phyloP scores from a whole-genome alignment of 2,329 filamentous ascomycete species.

The Fusarium bulbicola region DNA sequence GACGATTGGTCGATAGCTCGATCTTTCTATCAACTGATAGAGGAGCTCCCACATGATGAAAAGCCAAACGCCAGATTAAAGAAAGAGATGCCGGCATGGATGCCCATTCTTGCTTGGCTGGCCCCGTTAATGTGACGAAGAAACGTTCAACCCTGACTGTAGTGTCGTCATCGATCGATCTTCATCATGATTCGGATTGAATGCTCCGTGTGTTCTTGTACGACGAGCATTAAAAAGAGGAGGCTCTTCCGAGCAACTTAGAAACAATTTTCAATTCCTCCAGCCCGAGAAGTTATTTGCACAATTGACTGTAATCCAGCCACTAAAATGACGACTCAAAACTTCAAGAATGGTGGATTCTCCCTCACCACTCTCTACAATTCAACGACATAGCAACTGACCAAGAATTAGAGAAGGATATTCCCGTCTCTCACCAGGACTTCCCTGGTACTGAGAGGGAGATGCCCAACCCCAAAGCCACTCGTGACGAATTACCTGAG shows the following conservation, averaged over 20 bases:
- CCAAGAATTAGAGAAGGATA: slow-evolving; percentile 48
- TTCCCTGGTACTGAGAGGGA: slow-evolving; percentile 43
- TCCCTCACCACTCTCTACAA: background rate
- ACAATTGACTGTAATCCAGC: background rate
- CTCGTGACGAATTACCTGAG: slow-evolving; percentile 72
- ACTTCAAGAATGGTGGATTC: slow-evolving; percentile 34
- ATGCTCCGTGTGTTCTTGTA: slow-evolving; percentile 21
- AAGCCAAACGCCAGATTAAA: background rate
- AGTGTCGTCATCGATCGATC: slow-evolving; percentile 43
- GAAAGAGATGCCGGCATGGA: background rate
- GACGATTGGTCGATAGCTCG: slow-evolving; percentile 4
- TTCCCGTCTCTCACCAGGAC: slow-evolving; percentile 43
- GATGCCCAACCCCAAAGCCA: slow-evolving; percentile 56
- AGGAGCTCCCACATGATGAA: background rate
- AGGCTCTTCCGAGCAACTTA: background rate
- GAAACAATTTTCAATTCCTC: background rate
- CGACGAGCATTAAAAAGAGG: slow-evolving; percentile 18
- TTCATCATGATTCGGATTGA: slow-evolving; percentile 31
- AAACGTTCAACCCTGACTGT: slow-evolving; percentile 11
- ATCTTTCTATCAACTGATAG: background rate
- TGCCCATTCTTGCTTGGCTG: slow-evolving; percentile 17
- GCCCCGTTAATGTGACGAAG: slow-evolving; percentile 33
- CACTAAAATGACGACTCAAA: slow-evolving; percentile 35
- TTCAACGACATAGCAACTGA: background rate
- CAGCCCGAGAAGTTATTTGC: background rate